Conservation (phyloP, 495 filamentous ascomycete species). For the Penicillium antarcticum region DNA sequence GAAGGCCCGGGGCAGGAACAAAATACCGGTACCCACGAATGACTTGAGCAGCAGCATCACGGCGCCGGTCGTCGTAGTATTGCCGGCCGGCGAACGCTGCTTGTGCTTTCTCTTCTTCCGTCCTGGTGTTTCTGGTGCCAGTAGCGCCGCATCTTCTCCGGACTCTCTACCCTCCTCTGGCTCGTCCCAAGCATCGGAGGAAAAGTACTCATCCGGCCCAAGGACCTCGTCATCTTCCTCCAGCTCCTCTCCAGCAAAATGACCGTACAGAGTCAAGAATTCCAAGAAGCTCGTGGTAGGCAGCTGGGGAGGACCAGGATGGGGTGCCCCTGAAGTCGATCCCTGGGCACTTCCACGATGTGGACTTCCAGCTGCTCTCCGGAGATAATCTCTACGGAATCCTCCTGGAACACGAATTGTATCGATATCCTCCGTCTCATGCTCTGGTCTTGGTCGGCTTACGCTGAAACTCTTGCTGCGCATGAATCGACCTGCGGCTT, state of each 20-base stretch:
- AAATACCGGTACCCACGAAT: slow-evolving; percentile 95
- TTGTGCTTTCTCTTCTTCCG: slow-evolving; percentile 69
- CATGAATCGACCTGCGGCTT: slow-evolving; percentile 46
- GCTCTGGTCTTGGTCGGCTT: slow-evolving; percentile 70
- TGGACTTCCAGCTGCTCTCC: slow-evolving; percentile 62
- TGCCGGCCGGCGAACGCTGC: slow-evolving; percentile 65
- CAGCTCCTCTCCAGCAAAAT: slow-evolving; percentile 94
- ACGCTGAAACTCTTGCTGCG: slow-evolving; percentile 85
- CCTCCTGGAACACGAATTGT: slow-evolving; percentile 90
- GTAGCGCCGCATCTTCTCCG: slow-evolving; percentile 77
- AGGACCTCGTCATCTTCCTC: slow-evolving; percentile 93
- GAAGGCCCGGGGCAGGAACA: slow-evolving; percentile 90
- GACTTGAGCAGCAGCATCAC: slow-evolving; percentile 86
- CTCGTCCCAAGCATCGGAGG: slow-evolving; percentile 60
- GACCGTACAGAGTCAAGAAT: slow-evolving; percentile 90
- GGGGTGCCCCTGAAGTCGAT: slow-evolving; percentile 29
- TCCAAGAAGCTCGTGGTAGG: slow-evolving; percentile 92
- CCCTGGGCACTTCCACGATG: slow-evolving; percentile 47
- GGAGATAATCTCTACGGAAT: slow-evolving; percentile 83
- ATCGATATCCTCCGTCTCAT: slow-evolving; percentile 75
- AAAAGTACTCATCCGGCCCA: slow-evolving; percentile 80
- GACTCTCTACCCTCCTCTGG: slow-evolving; percentile 63
- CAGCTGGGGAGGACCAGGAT: slow-evolving; percentile 54
- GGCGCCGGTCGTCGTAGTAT: slow-evolving; percentile 68
- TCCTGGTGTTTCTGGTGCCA: slow-evolving; percentile 61